Evolutionary conservation across 2,329 filamentous ascomycete genomes (phyloP).

Genomic region (Phyllosticta ampelicida): DNA sequence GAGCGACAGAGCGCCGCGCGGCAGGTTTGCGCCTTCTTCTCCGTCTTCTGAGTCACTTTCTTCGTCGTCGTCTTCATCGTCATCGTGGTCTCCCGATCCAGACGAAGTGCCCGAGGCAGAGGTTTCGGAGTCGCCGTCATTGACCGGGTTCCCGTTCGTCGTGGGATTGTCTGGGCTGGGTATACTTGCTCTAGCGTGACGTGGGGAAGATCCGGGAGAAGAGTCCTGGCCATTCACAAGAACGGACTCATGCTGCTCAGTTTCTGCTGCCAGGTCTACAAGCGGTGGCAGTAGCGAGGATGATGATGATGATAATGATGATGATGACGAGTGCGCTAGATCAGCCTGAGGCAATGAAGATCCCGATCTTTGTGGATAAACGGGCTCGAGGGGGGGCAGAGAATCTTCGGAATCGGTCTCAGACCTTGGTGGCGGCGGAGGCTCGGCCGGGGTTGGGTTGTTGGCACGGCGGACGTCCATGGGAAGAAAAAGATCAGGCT

Average conservation of each 20-base stretch:
- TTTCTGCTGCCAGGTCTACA: neutral
- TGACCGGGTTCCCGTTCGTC: neutral
- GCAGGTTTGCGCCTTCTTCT: neutral
- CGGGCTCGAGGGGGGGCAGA: neutral
- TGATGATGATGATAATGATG: neutral
- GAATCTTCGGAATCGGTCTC: neutral
- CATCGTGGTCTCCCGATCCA: conserved; percentile 1
- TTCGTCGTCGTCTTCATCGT: conserved; percentile 4
- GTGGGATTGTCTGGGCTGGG: neutral
- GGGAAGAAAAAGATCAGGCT: neutral
- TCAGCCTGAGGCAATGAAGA: neutral
- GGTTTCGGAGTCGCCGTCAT: neutral
- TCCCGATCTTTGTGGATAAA: neutral
- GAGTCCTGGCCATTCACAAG: neutral
- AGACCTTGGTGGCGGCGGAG: neutral
- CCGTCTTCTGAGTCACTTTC: neutral
- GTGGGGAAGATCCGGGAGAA: neutral
- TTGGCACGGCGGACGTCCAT: neutral
- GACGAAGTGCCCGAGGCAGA: neutral
- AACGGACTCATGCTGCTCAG: neutral
- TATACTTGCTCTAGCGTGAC: neutral
- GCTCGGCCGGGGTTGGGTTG: neutral
- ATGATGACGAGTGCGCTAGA: neutral
- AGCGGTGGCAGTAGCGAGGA: neutral
- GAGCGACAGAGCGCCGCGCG: neutral